Evolutionary conservation across 148 eudicot species (phyloP), one percentile per base, ranked within the genome.

Genomic region (Cornus florida): DNA sequence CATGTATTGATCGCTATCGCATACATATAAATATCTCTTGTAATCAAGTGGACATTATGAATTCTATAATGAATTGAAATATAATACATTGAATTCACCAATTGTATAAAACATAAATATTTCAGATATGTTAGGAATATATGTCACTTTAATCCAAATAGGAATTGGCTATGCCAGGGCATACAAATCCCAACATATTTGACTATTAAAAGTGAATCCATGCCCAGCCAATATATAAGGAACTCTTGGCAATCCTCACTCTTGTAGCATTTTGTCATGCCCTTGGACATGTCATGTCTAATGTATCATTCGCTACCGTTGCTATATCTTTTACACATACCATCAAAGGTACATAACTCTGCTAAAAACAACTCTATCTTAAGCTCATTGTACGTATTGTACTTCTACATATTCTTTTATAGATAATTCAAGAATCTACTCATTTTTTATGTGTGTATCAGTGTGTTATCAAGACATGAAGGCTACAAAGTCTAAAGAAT

Each of bases 281-380:
- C 48, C 79, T 85, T 57, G 90, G 90, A 28, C 90, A 86, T 75
- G 88, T 86, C 43, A 88, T 81, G 81, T 78, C 84, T 69, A 88
- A 88, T 80, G 90, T 86, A 35, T 85, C 88, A 22, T 88, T 88
- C 77, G 88, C 90, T 11, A 88, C 90, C 4, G 85, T 88, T 65
- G 88, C 90, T 2, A 88, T 88, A 23, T 88, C 88, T 31, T 88
- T 88, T 74, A 88, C 90, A 3, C 90, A 88, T 65, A 88, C 88
- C 35, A 71, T 86, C 50, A 85, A 86, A 86, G 88, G 86, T 84
- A 83, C n/a, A 72, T 5, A 12, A 67, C 53, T 22, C 28, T 13
- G 66, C 4, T n/a, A 35, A 12, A 59, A 68, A 16, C 6, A 62
- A 75, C 23, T 10, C 28, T 28, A 0, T 28, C 28, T 28, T 28